These are phyloP conservation scores for Sarocladiaceae sp. DNA, from an alignment of 2,329 filamentous ascomycete genomes.

Conservation along the genomic window DNA sequence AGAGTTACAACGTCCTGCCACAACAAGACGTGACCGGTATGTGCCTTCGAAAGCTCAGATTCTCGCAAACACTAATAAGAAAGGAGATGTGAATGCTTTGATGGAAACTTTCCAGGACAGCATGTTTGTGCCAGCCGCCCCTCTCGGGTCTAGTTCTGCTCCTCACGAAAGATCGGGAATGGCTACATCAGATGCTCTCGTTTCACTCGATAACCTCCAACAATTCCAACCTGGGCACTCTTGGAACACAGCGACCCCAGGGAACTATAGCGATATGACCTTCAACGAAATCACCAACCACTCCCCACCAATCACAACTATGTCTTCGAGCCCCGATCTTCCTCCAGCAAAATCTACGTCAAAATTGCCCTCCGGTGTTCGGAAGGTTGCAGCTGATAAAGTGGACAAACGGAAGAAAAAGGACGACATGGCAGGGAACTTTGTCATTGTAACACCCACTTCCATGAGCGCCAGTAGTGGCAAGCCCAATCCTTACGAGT, in stretches of 20 bases:
- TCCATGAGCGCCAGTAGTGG: constrained; percentile 48
- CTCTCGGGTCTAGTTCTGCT: neutral
- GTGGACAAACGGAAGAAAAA: constrained; percentile 47
- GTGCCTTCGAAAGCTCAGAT: too few species aligned
- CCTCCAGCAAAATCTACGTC: constrained; percentile 22
- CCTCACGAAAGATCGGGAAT: neutral
- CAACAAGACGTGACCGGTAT: constrained; percentile 26
- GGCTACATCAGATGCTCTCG: neutral
- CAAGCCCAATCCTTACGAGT: constrained; percentile 49
- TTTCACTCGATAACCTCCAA: neutral
- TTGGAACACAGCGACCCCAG: neutral
- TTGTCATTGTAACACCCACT: constrained; percentile 52
- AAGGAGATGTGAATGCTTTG: constrained; percentile 24
- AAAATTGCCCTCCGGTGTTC: constrained; percentile 28
- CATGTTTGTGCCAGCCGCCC: constrained; percentile 19
- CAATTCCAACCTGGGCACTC: neutral
- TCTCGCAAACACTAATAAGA: neutral
- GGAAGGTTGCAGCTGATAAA: constrained; percentile 39
- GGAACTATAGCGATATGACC: neutral
- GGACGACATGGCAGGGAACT: constrained; percentile 37
- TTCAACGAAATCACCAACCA: neutral
- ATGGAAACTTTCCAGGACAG: constrained; percentile 28
- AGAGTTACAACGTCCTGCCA: constrained; percentile 19
- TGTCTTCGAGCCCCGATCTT: constrained; percentile 26
- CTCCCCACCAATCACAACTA: constrained; percentile 10